These are phyloP conservation scores for Aphanomyces cochlioides DNA, from an alignment of 352 stramenopile species.

Conservation along the genomic window DNA sequence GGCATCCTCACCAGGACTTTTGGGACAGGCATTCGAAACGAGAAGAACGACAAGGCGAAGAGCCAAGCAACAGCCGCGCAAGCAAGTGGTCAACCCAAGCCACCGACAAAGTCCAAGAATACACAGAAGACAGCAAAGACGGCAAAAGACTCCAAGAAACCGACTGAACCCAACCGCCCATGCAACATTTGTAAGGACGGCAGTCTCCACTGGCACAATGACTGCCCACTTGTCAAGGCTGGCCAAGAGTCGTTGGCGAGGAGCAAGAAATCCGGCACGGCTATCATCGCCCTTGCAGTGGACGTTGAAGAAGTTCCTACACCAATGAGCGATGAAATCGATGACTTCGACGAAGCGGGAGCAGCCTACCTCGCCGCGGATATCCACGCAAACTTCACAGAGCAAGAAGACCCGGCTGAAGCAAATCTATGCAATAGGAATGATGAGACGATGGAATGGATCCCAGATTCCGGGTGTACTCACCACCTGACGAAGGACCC, in stretches of 20 bases:
- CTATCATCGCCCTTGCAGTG: neutral
- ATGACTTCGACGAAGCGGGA: neutral
- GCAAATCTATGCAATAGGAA: too few relatives aligned
- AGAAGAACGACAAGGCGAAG: neutral
- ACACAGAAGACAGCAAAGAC: too few relatives aligned
- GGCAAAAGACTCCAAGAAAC: neutral
- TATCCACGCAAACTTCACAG: neutral
- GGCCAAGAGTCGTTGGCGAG: neutral
- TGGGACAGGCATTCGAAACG: neutral
- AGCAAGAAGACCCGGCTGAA: neutral
- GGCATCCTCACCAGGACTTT: neutral
- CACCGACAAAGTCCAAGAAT: neutral
- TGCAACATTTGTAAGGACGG: slow-evolving; percentile 4
- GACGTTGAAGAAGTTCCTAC: neutral
- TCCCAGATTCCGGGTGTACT: neutral
- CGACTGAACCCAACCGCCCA: neutral
- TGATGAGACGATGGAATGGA: neutral
- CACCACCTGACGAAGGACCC: neutral
- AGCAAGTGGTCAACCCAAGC: neutral
- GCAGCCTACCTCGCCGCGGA: neutral
- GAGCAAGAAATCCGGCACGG: too few relatives aligned
- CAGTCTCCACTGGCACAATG: neutral
- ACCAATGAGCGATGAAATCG: neutral
- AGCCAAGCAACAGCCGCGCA: neutral
- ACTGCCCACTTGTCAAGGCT: neutral